Base-by-base conservation (phyloP, 1,139 yeast species). In the Magnusiomyces ingens region DNA sequence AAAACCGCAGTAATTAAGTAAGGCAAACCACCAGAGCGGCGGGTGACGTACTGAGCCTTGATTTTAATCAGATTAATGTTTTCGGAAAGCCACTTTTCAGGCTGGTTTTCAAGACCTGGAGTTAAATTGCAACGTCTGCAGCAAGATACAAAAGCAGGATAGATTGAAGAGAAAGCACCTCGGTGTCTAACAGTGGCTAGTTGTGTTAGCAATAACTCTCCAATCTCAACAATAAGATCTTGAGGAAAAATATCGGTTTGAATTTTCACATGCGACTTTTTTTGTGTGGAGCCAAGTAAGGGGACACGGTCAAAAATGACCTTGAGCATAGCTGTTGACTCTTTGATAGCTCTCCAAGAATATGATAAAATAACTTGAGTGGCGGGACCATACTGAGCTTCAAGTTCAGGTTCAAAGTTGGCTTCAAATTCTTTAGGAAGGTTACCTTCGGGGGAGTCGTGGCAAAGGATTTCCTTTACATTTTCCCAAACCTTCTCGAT, bases 11-110 rank as follows among this genome's bases (percentile, higher is more conserved):
- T 80, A 15, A 91, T 75, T 50, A 91, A 71, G 61, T 73, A 84
- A 1, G 98, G 98, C 21, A 93, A 68, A 0, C 98, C 97, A 1
- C 96, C 98, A 1, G 98, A 90, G 61, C 98, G 74, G 66, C 98
- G 77, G 0, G 95, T 86, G 52, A 91, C 84, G 52, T 77, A 75
- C 61, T 87, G 91, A 0, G 84, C 74, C 60, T 79, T 81, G 1
- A 74, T 71, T 58, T 77, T 77, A 40, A 90, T 75, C 32, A 81
- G 64, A 1, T 67, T 64, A 21, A 90, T 63, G 59, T 79, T 84
- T 11, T 73, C 70, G 18, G 73, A 63, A 3, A 89, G 67, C 93
- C 95, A 85, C 13, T 59, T 52, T 41, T 65, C 57, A 47, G 91
- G 79, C 52, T 71, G 74, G 0, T 60, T 59, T 4, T 71, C 64